Conservation (phyloP, 495 filamentous ascomycete genomes). For the Hypoxylon intermedium region DNA sequence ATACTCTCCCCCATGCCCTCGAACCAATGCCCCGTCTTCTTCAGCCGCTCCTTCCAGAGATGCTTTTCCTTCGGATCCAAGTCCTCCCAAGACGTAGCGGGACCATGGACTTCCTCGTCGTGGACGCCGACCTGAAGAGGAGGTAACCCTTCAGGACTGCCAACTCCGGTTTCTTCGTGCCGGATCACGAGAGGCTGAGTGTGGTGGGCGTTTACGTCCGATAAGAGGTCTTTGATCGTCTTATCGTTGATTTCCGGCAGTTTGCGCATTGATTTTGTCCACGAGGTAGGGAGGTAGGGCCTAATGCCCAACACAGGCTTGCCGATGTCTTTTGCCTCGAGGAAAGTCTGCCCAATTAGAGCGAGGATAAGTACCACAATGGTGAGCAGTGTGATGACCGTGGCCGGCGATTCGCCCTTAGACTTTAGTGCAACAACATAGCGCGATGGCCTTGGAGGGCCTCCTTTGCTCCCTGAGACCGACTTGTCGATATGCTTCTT, state of each 20-base stretch:
- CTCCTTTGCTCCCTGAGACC: slow-evolving; percentile 51
- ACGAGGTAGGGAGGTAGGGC: slow-evolving; percentile 38
- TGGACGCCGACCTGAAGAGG: slow-evolving; percentile 49
- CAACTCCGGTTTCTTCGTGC: slow-evolving; percentile 29
- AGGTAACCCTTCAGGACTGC: slow-evolving; percentile 31
- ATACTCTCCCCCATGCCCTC: slow-evolving; percentile 74
- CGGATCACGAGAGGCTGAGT: slow-evolving; percentile 38
- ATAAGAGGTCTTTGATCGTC: slow-evolving; percentile 39
- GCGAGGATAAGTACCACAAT: slow-evolving; percentile 63
- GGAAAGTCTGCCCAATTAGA: slow-evolving; percentile 68
- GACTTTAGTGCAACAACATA: slow-evolving; percentile 73
- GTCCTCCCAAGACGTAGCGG: slow-evolving; percentile 69
- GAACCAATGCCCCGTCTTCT: slow-evolving; percentile 75
- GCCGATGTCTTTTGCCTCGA: slow-evolving; percentile 69
- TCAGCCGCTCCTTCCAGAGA: slow-evolving; percentile 72
- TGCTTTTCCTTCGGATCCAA: slow-evolving; percentile 63
- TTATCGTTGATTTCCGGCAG: slow-evolving; percentile 27
- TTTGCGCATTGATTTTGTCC: slow-evolving; percentile 37
- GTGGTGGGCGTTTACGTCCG: slow-evolving; percentile 21
- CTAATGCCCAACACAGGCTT: slow-evolving; percentile 61
- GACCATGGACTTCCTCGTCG: slow-evolving; percentile 52
- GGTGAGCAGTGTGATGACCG: slow-evolving; percentile 57
- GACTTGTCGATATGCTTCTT: slow-evolving; percentile 54
- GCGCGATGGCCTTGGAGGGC: slow-evolving; percentile 56
- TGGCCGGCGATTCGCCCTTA: slow-evolving; percentile 53